Percentiles rank a stretch among this genome's conserved stretches.
phyloP scores from a whole-genome alignment of 768 basidiomycete genomes.

The Mycena crocata region DNA sequence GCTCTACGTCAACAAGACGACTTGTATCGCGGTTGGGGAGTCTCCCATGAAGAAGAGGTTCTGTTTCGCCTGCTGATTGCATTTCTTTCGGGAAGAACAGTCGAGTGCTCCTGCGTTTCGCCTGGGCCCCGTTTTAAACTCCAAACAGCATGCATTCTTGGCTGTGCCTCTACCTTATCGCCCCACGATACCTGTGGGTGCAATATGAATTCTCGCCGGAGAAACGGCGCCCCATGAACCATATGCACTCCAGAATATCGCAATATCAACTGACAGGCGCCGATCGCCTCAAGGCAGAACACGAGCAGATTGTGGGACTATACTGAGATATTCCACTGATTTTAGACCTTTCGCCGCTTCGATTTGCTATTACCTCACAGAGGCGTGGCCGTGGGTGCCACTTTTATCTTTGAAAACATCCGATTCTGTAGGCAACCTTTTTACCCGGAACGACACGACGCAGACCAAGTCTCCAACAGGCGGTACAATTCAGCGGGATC shows the following conservation, averaged over 20 bases:
- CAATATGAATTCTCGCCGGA: slow-evolving; percentile 17
- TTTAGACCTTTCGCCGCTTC: slow-evolving; percentile 4
- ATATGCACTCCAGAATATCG: slow-evolving; percentile 29
- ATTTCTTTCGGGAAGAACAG: slow-evolving; percentile 14
- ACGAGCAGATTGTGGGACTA: slow-evolving; percentile 42
- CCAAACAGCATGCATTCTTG: slow-evolving; percentile 12
- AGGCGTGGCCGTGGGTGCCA: slow-evolving; percentile 4
- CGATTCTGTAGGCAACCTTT: slow-evolving; percentile 17
- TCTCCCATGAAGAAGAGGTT: slow-evolving; percentile 40
- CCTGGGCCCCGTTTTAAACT: slow-evolving; percentile 21
- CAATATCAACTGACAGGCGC: slow-evolving; percentile 32
- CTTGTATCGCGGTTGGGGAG: slow-evolving; percentile 1
- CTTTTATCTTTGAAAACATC: slow-evolving; percentile 22
- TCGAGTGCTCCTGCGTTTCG: background rate
- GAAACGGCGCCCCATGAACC: slow-evolving; percentile 13
- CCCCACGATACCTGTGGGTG: background rate
- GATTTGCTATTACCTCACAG: slow-evolving; percentile 5
- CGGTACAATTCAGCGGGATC: slow-evolving; percentile 6
- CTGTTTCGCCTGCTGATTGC: slow-evolving; percentile 42
- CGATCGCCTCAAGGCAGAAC: slow-evolving; percentile 66
- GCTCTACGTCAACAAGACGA: background rate
- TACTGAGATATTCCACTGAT: slow-evolving; percentile 25
- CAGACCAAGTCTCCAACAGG: slow-evolving; percentile 9
- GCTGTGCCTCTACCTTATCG: slow-evolving; percentile 23
- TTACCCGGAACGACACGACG: slow-evolving; percentile 18